Conservation (phyloP, 257 asterid species). For the Ophiorrhiza pumila region DNA sequence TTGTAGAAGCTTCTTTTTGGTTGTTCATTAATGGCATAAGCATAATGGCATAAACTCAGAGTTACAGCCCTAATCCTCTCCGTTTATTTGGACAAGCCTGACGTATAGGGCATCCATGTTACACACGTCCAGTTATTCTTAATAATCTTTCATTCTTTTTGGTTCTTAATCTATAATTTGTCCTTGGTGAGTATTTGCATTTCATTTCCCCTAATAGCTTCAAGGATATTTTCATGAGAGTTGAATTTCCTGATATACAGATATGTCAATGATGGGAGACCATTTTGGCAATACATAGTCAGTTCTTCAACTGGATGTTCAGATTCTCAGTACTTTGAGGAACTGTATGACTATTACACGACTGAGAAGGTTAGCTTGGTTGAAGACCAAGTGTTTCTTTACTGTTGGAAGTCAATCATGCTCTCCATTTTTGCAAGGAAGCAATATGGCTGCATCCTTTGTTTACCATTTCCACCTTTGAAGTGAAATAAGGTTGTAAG, state of each 20-base stretch:
- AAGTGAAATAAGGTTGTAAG: not conserved
- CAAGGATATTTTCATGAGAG: not conserved
- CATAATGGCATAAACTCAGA: too few species aligned
- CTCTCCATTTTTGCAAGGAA: not conserved
- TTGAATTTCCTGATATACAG: constrained; percentile 30
- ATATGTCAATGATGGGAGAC: constrained; percentile 90
- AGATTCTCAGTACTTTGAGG: constrained; percentile 90
- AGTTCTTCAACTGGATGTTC: constrained; percentile 97
- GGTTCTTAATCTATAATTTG: not conserved
- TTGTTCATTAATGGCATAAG: not conserved
- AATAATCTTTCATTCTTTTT: not conserved
- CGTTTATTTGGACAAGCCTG: not conserved
- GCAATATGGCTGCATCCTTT: not conserved
- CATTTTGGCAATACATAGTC: constrained; percentile 94
- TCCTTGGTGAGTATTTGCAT: not conserved
- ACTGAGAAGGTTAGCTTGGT: constrained; percentile 70
- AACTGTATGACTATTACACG: constrained; percentile 77
- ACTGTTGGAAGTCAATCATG: constrained; percentile 2
- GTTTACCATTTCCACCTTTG: not conserved
- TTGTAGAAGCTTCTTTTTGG: constrained; percentile 3
- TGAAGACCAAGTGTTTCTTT: not conserved
- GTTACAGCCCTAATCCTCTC: not conserved
- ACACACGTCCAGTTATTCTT: not conserved
- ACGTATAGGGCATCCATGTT: not conserved
- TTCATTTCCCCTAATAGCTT: not conserved